Evolutionary conservation across 202 grass and related monocot genomes (phyloP), one percentile per base, ranked within the genome.

Genomic region (Zoysia matrella): DNA sequence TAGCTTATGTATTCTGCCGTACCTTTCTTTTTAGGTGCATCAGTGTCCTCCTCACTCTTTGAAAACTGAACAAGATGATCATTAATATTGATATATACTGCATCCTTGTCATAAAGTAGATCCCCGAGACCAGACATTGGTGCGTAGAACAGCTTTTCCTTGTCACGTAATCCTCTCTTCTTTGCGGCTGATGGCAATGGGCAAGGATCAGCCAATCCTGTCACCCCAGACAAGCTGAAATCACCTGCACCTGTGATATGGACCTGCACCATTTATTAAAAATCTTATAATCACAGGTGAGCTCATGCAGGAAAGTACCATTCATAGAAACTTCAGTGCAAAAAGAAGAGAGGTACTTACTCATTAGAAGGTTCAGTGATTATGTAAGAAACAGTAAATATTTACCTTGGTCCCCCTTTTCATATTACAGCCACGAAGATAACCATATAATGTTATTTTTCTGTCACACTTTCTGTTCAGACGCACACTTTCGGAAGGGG

Each of bases 111-210:
- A 80, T 95, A 99, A 56, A 99, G 87, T 76, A 99, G 89, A 79
- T 95, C 92, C 46, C 96, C 96, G 83, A 99, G 92, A 79, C 96
- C 96, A 92, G 92, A 95, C 96, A 99, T 95, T 36, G 96, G 96
- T 61, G 96, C 96, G 87, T 99, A 92, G 78, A 99, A 99, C 47
- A 99, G 58, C 76, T 95, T 99, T 80, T 94, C 92, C 83, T 95
- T 99, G 78, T 99, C 96, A 73, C 96, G 85, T 48, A 99, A 70
- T 80, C 96, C 96, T 87, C 85, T 91, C 83, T 95, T 99, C 85
- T 99, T 99, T 75, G 91, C 96, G 69, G 88, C 82, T 65, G 92
- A 98, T 82, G 96, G 96, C 69, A 98, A 88, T 72, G 96, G 96
- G 58, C 96, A 98, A 56, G 96, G 96, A 88, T 98, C 96, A 60